A percentile compares a stretch with the other conserved stretches of the same genome.
These are phyloP conservation scores for Phlebiopsis flavidoalba DNA, from an alignment of 768 basidiomycete genomes.

Conservation along the genomic window DNA sequence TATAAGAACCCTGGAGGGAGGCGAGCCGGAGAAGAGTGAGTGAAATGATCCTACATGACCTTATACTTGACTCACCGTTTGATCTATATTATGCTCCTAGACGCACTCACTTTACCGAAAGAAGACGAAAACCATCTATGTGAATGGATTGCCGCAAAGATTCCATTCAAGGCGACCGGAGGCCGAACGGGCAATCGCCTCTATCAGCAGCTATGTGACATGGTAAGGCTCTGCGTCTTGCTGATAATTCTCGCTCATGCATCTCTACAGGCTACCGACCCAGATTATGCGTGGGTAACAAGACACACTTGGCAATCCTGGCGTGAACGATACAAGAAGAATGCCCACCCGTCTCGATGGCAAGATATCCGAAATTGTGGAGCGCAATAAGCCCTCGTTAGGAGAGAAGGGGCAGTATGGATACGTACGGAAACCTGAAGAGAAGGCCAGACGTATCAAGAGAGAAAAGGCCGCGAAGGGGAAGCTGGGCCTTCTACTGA, in stretches of 20 bases:
- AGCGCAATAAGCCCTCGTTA: conserved; percentile 57
- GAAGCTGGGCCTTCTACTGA: conserved; percentile 15
- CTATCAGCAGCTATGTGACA: conserved; percentile 76
- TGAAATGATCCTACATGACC: background rate
- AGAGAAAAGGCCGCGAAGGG: conserved; percentile 12
- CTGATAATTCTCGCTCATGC: background rate
- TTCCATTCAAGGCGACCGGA: conserved; percentile 78
- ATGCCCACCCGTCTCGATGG: conserved; percentile 61
- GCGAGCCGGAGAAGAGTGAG: conserved; percentile 77
- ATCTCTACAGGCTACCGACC: conserved; percentile 48
- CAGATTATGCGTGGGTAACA: conserved; percentile 73
- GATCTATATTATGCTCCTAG: conserved; percentile 29
- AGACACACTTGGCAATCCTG: conserved; percentile 90
- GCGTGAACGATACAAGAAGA: conserved; percentile 87
- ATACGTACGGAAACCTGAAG: conserved; percentile 71
- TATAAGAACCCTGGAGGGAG: conserved; percentile 84
- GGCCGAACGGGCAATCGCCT: conserved; percentile 79
- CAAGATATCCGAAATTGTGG: conserved; percentile 61
- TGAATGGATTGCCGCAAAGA: conserved; percentile 76
- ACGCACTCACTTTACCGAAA: conserved; percentile 71
- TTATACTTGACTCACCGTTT: background rate
- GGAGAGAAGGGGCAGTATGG: conserved; percentile 83
- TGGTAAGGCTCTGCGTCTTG: conserved; percentile 34
- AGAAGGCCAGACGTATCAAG: conserved; percentile 45
- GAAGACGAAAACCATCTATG: conserved; percentile 74